Evolutionary conservation across 106 monocot genomes (phyloP), one percentile per base, ranked within the genome.

Genomic region (Allium cepa): DNA sequence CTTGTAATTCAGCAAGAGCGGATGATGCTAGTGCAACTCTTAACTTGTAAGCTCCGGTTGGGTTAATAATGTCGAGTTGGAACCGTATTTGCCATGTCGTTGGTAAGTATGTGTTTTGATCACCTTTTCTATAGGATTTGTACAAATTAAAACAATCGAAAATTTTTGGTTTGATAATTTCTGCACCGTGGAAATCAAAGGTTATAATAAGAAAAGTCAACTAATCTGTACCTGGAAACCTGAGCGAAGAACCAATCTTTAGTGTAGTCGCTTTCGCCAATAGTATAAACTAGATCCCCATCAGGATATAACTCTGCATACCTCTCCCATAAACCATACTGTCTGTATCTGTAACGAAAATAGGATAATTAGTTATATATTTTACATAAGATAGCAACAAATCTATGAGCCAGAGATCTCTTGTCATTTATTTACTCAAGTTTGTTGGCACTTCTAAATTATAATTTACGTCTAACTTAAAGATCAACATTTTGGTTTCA

Each of bases 241-340:
- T 94, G 94, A 2, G 94, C 94, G 66, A 79, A 90, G 77, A 94
- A 94, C 94, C 94, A 94, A 73, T 94, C 94, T 66, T 85, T 85
- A 26, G 11, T 80, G 46, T 83, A 82, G 63, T 94, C 84, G 56
- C 85, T 90, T 27, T 48, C 64, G 28, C 81, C 85, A 11, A 87
- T 26, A 0, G 49, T 82, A 56, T 87, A 94, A 22, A 87, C 70
- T 50, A 85, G 80, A 71, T 94, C 90, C 26, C 36, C 53, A 14
- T 82, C 66, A 0, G 90, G 87, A 77, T 94, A 94, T 18, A 90
- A 57, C 12, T 94, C 87, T 10, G 85, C 53, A 47, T 94, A 90
- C 67, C 85, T 87, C 22, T 87, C 85, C 90, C 94, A 94, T 62
- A 90, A 61, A 7, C 94, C 94, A 70, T 87, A 94, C 58, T 90